Evolutionary conservation across 2,329 filamentous ascomycete genomes (phyloP), one percentile per base, ranked within the genome.

Genomic region (Plectosphaerella sp.): DNA sequence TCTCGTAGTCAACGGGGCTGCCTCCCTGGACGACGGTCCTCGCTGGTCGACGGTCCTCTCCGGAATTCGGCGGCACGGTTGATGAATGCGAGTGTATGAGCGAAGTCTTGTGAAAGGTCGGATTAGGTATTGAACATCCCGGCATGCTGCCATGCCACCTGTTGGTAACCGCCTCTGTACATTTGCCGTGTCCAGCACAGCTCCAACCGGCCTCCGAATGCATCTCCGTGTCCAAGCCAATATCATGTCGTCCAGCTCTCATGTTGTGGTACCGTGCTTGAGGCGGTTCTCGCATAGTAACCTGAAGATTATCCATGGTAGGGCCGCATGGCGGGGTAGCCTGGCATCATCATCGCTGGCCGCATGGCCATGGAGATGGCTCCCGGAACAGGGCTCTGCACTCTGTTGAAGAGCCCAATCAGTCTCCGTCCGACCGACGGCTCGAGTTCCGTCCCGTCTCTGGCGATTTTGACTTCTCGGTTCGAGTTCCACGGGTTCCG

Each of bases 401-500:
- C 66, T 15, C 78, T 73, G 60, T 89, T 87, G 68, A 97, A 97
- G 62, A 97, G 79, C 45, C 85, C 84, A 56, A 95, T 77, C 50
- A 97, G 73, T 61, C 83, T 83, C 61, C 84, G 83, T 5, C 92
- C 93, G 43, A 96, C 82, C 28, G 77, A 82, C 25, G 92, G 89
- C 68, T 97, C 93, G 50, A 97, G 75, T 67, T 97, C 93, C 0
- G 93, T 97, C 2, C 93, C 93, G 62, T 97, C 93, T 61, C 93
- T 81, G 22, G 93, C 93, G 64, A 97, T 96, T 70, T 97, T 97
- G 56, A 97, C 89, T 65, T 97, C 93, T 49, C 93, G 78, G 63
- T 97, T 96, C 5, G 90, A 88, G 67, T 97, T 97, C 90, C 91
- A 96, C 0, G 91, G 88, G 65, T 97, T 97, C 35, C 92, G 82